Conservation (phyloP, 2,329 filamentous ascomycete species). For the Xylaria multiplex region DNA sequence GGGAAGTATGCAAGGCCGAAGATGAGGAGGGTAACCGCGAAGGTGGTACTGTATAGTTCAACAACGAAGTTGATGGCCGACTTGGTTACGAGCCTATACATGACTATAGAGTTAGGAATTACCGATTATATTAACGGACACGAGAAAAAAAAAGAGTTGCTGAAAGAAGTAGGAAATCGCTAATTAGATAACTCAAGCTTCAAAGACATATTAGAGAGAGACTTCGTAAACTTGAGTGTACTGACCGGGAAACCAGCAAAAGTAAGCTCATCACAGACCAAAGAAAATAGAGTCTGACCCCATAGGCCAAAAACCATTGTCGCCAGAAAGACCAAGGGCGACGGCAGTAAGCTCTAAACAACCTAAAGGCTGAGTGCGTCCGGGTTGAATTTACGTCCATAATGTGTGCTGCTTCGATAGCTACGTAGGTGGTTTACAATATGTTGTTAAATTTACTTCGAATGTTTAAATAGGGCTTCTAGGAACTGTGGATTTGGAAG, state of each 20-base stretch:
- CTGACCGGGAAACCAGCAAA: background rate
- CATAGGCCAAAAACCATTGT: background rate
- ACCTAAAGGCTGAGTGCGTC: background rate
- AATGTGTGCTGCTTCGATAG: background rate
- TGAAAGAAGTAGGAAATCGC: background rate
- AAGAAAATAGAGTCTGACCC: background rate
- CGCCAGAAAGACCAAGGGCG: slow-evolving; percentile 7
- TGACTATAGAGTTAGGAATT: background rate
- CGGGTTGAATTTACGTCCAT: background rate
- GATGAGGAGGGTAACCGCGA: background rate
- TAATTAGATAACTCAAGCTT: too few species aligned
- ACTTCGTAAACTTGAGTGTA: background rate
- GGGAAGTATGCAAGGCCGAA: background rate
- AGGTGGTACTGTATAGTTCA: background rate
- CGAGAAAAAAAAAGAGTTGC: background rate
- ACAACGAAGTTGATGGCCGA: background rate
- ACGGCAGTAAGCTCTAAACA: background rate
- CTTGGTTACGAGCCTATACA: background rate
- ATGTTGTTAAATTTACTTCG: background rate
- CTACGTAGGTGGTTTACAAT: background rate
- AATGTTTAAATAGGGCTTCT: background rate
- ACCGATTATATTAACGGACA: background rate
- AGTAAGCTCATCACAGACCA: slow-evolving; percentile 8
- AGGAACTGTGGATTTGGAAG: background rate
- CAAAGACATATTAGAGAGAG: background rate